These are phyloP conservation scores for Penicillium argentinense DNA, from an alignment of 495 filamentous ascomycete species.

Conservation along the genomic window DNA sequence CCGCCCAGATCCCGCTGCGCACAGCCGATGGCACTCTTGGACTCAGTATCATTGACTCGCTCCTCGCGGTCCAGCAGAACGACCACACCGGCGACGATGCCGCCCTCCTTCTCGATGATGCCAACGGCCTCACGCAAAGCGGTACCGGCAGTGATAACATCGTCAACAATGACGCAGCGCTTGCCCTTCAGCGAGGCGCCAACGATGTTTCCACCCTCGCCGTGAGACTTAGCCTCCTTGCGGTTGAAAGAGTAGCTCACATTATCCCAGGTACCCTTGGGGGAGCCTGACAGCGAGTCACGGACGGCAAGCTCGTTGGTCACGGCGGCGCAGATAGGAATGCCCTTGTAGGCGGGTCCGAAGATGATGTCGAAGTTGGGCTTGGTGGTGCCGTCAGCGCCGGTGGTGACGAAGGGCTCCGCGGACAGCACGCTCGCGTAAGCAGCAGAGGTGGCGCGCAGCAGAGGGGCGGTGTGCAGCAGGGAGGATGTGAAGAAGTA, in stretches of 20 bases:
- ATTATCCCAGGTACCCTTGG: conserved; percentile 39
- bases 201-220: conserved; percentile 89
- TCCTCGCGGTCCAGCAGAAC: conserved; percentile 88
- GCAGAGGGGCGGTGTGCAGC: conserved; percentile 74
- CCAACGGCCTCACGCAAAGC: conserved; percentile 87
- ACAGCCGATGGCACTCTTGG: conserved; percentile 74
- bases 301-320: conserved; percentile 66
- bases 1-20: conserved; percentile 63
- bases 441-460: conserved; percentile 70
- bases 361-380: conserved; percentile 44
- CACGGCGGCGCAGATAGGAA: conserved; percentile 76
- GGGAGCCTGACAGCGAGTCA: conserved; percentile 42
- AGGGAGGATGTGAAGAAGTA: conserved; percentile 97
- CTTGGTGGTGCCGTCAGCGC: conserved; percentile 30
- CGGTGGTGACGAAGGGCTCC: conserved; percentile 42
- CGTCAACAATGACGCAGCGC: conserved; percentile 85
- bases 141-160: conserved; percentile 93
- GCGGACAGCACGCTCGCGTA: conserved; percentile 72
- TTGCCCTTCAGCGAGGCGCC: conserved; percentile 82
- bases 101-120: conserved; percentile 79
- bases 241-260: conserved; percentile 87
- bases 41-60: conserved; percentile 59
- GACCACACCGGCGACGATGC: conserved; percentile 77
- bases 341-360: conserved; percentile 95
- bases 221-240: conserved; percentile 93